Base-by-base conservation (phyloP, 805 yeast species). In the Candida broadrunensis region DNA sequence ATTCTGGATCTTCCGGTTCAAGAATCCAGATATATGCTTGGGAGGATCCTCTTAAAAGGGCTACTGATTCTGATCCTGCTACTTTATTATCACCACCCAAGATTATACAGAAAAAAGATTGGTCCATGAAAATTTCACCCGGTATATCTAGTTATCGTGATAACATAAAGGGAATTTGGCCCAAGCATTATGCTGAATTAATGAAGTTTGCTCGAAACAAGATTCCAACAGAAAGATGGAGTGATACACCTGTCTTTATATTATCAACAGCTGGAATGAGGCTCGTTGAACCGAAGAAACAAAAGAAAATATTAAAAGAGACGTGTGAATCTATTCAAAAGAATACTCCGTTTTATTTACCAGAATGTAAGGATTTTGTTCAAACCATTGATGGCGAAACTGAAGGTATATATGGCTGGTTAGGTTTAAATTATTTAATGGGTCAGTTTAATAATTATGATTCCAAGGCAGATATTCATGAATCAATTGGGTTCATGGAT, bases 261-360 rank as follows among this genome's bases (percentile, higher is more conserved):
- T 78, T 87, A 50, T 95, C 98, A 3, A 93, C 99, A 0, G 99
- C 99, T 4, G 99, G 99, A 2, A 88, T 93, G 96, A 75, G 99
- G 46, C 65, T 93, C 32, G 57, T 91, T 34, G 78, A 84, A 0
- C 68, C 70, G 25, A 58, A 64, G 14, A 75, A 77, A 36, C 82
- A 81, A 46, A 54, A 68, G 7, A 65, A 58, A 27, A 72, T 93
- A 2, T 62, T 91, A 33, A 49, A 63, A 9, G 73, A 77, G 38
- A 77, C 88, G 0, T 91, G 98, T 60, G 42, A 60, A 7, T 61
- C 71, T 7, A 64, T 91, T 23, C 65, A 67, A 40, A 58, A 71
- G 14, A 69, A 83, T 33, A 72, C 88, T 3, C 60, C 69, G 11
- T 91, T 91, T 52, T 48, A 56, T 14, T 50, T 83, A 1, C 68